Conservation (phyloP, 2,329 filamentous ascomycete genomes). For the Leptosphaerulina australis region DNA sequence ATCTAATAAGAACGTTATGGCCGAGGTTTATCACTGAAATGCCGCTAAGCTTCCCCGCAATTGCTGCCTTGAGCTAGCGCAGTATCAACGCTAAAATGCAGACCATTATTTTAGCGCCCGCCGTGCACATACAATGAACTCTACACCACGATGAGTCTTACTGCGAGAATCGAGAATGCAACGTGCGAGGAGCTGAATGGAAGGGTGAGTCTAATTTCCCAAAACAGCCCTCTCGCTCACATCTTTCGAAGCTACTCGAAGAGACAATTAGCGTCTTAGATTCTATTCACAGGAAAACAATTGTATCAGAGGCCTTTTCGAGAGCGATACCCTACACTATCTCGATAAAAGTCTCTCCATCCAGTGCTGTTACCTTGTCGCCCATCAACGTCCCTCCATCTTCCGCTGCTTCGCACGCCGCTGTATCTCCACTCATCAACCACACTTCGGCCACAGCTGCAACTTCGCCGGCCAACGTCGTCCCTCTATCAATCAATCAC, state of each 20-base stretch:
- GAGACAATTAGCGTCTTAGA: neutral
- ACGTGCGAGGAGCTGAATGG: neutral
- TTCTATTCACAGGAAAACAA: neutral
- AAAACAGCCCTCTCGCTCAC: neutral
- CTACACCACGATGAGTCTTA: neutral
- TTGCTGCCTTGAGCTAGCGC: no score
- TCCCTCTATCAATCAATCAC: neutral
- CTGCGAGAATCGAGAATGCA: neutral
- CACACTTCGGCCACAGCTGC: neutral
- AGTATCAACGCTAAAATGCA: neutral
- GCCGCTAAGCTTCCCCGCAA: no score
- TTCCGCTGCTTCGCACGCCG: neutral
- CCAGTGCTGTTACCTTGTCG: neutral
- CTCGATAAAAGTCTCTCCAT: neutral
- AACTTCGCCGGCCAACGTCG: neutral
- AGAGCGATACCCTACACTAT: neutral
- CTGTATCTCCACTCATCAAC: neutral
- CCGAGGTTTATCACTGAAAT: no score
- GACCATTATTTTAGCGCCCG: neutral
- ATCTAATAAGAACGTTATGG: no score
- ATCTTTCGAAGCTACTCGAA: neutral
- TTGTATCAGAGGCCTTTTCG: neutral
- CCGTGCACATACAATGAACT: neutral
- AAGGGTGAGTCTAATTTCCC: neutral
- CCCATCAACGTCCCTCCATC: neutral